Evolutionary conservation across 371 early-diverging fungal species (phyloP).

Genomic region (Lichtheimia corymbifera): DNA sequence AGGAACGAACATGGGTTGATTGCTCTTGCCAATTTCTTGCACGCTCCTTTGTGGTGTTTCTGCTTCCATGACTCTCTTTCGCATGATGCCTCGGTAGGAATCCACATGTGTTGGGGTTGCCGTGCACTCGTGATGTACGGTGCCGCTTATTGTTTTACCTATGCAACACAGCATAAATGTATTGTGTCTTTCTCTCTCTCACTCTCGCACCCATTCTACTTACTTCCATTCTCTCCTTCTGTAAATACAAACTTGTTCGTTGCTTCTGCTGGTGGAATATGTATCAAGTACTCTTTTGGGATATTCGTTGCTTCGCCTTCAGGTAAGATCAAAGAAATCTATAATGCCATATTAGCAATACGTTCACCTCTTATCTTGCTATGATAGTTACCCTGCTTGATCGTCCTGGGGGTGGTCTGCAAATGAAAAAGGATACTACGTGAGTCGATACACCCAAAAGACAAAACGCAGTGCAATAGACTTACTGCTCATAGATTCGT

Average conservation of each 20-base stretch:
- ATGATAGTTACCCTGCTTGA: constrained; percentile 23
- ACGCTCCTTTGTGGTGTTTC: constrained; percentile 58
- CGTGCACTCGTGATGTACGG: constrained; percentile 81
- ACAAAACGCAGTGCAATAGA: constrained; percentile 3
- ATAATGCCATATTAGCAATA: neutral
- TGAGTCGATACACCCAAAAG: neutral
- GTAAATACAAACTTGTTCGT: constrained; percentile 80
- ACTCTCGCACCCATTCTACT: neutral
- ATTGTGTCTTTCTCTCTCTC: neutral
- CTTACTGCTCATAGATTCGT: constrained; percentile 71
- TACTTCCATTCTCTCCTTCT: constrained; percentile 54
- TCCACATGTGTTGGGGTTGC: constrained; percentile 63
- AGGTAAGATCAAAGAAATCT: constrained; percentile 66
- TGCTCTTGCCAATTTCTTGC: constrained; percentile 55
- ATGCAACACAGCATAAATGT: neutral
- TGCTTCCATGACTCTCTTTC: constrained; percentile 64
- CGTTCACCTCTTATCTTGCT: neutral
- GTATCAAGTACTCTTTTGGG: constrained; percentile 78
- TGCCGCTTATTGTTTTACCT: constrained; percentile 56
- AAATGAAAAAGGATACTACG: neutral
- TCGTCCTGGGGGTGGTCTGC: constrained; percentile 39
- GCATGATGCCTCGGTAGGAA: constrained; percentile 79
- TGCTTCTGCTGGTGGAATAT: constrained; percentile 66
- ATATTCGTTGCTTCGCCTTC: constrained; percentile 54
- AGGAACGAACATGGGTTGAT: constrained; percentile 57